phyloP scores from a whole-genome alignment of 345 rosid genomes.

The Viola odorata region DNA sequence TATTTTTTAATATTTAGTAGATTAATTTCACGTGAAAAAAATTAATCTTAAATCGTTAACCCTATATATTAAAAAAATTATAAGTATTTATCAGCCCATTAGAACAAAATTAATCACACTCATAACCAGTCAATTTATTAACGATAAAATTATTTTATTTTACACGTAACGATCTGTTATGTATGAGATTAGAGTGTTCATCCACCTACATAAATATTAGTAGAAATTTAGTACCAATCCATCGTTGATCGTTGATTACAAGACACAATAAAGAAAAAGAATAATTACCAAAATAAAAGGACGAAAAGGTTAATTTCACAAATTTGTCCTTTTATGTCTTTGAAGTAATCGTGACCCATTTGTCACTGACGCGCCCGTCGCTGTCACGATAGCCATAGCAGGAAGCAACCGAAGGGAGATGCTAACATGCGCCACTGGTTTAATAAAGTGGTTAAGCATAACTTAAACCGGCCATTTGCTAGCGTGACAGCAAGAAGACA shows the following conservation, averaged over 20 bases:
- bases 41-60: too few species aligned
- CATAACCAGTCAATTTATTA: too few species aligned
- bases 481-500: constrained; percentile 23
- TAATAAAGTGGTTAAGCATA: neutral
- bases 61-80: too few species aligned
- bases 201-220: too few species aligned
- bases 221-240: neutral
- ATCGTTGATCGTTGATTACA: neutral
- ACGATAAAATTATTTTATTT: too few species aligned
- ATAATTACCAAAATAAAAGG: neutral
- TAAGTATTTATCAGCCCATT: too few species aligned
- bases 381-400: neutral
- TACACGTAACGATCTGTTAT: too few species aligned
- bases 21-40: too few species aligned
- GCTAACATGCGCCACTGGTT: neutral
- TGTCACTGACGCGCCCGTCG: constrained; percentile 13
- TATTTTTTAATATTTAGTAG: too few species aligned
- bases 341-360: constrained; percentile 13
- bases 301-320: neutral
- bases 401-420: neutral
- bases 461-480: constrained; percentile 13
- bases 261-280: neutral
- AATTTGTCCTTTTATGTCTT: constrained; percentile 10
- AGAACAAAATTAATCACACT: too few species aligned
- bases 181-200: too few species aligned